A percentile compares a stretch with the other conserved stretches of the same genome.
These are phyloP conservation scores for Verticillium alfalfae DNA, from an alignment of 2,329 filamentous ascomycete species.

Conservation along the genomic window DNA sequence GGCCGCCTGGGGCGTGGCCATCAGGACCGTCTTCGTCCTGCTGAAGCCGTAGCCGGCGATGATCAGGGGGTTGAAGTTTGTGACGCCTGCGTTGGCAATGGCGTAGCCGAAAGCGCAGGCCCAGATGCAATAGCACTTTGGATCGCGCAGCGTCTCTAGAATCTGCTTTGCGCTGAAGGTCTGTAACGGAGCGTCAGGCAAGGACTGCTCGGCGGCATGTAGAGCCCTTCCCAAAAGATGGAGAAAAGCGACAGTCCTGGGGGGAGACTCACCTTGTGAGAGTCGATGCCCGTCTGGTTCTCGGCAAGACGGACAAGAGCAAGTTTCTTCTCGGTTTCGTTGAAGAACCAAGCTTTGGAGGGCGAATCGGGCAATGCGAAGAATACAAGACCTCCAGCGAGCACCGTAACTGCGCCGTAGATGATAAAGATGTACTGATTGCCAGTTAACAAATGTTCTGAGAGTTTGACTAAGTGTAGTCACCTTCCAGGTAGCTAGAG, in stretches of 20 bases:
- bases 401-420: constrained; percentile 54
- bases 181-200: constrained; percentile 65
- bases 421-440: constrained; percentile 47
- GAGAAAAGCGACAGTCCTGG: background rate
- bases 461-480: constrained; percentile 6
- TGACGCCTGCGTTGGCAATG: constrained; percentile 65
- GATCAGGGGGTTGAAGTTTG: constrained; percentile 55
- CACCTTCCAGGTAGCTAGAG: constrained; percentile 32
- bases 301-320: constrained; percentile 7
- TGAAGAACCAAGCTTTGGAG: constrained; percentile 15
- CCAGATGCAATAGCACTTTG: constrained; percentile 55
- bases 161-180: constrained; percentile 65
- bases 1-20: constrained; percentile 24
- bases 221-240: constrained; percentile 21
- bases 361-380: constrained; percentile 36
- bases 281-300: constrained; percentile 7
- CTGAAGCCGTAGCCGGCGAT: constrained; percentile 46
- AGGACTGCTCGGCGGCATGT: constrained; percentile 59
- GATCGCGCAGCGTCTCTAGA: constrained; percentile 40
- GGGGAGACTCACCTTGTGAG: constrained; percentile 1
- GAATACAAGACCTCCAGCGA: constrained; percentile 53
- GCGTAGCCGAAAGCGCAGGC: constrained; percentile 58
- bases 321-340: constrained; percentile 11
- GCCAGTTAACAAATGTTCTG: background rate
- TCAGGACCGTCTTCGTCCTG: constrained; percentile 18